Evolutionary conservation across 108 stramenopile species (phyloP).

Genomic region (Parmales sp.): DNA sequence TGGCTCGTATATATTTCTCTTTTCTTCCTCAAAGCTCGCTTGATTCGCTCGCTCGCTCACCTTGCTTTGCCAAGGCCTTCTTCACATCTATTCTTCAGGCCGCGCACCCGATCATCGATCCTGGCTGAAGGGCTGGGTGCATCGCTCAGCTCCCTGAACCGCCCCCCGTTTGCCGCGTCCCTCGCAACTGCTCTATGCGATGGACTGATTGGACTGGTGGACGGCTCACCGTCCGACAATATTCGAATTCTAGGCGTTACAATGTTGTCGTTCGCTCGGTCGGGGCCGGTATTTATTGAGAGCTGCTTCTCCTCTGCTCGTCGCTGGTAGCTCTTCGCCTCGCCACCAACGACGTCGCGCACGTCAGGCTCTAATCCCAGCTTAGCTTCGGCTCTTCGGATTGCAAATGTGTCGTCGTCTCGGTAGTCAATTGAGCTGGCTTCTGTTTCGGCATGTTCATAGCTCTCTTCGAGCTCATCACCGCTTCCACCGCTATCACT

Average conservation of each 20-base stretch:
- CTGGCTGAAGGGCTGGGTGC: conserved; percentile 22
- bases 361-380: not conserved
- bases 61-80: conserved; percentile 18
- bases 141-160: not conserved
- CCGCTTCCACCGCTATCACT: no score
- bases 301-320: not conserved
- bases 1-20: no score
- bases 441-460: not conserved
- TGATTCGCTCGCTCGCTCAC: no score
- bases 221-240: no score
- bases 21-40: no score
- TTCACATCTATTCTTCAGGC: conserved; percentile 25
- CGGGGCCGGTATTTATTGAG: not conserved
- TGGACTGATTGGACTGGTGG: no score
- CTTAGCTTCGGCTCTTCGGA: conserved; percentile 3
- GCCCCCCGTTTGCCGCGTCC: not conserved
- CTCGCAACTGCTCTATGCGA: conserved; percentile 12
- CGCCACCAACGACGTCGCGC: not conserved
- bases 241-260: not conserved
- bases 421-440: not conserved
- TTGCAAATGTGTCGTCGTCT: not conserved
- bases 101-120: conserved; percentile 31
- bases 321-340: conserved; percentile 6
- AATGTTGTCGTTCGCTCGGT: not conserved
- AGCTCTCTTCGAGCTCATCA: conserved; percentile 4